These are phyloP conservation scores for Dioscorea zingiberensis DNA, from an alignment of 106 monocot species.

Conservation along the genomic window DNA sequence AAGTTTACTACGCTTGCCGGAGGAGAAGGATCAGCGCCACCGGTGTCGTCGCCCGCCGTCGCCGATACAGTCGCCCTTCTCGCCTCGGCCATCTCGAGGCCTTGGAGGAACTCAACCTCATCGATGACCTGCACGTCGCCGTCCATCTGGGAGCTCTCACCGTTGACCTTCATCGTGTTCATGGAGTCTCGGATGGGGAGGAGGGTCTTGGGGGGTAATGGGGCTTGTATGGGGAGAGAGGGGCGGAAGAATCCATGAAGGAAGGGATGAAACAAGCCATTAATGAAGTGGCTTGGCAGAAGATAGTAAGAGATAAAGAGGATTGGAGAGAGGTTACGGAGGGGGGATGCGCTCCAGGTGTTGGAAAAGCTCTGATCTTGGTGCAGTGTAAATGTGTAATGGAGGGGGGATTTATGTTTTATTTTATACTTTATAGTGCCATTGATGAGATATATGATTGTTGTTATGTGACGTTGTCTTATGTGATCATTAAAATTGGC, in stretches of 20 bases:
- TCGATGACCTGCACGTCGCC: too few relatives aligned
- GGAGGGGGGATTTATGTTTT: background rate
- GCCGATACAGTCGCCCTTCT: background rate
- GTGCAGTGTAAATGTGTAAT: slow-evolving; percentile 5
- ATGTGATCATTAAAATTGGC: too few relatives aligned
- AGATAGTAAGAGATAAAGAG: background rate
- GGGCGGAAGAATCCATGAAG: slow-evolving; percentile 5
- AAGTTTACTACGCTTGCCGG: too few relatives aligned
- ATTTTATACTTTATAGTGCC: too few relatives aligned
- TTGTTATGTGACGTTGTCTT: too few relatives aligned
- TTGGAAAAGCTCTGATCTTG: slow-evolving; percentile 4
- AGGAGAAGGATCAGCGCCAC: too few relatives aligned
- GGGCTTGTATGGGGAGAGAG: background rate
- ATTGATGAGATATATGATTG: too few relatives aligned
- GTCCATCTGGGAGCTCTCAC: background rate
- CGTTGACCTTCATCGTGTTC: background rate
- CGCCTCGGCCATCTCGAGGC: background rate
- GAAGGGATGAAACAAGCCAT: background rate
- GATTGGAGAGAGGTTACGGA: background rate
- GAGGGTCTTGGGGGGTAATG: background rate
- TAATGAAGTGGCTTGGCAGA: background rate
- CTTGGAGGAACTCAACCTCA: background rate
- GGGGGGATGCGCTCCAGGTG: slow-evolving; percentile 1
- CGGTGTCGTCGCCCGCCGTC: too few relatives aligned
- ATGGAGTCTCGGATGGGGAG: background rate